Base-by-base conservation (phyloP, 2,329 filamentous ascomycete species). In the Pseudogymnoascus sp. region DNA sequence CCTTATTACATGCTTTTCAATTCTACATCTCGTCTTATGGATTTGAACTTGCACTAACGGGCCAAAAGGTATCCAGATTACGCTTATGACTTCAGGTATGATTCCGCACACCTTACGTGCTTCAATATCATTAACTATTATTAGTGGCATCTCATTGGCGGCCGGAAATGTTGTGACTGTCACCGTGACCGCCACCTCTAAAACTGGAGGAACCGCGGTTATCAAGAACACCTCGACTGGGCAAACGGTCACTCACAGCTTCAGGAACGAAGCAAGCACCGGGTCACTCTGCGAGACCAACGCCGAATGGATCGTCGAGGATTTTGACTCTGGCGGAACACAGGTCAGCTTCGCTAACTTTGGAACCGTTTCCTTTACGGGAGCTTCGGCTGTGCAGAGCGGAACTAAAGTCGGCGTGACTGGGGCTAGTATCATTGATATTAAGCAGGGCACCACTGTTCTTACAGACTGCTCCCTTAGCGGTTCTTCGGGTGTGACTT, bases 301-400 rank as follows among this genome's bases (percentile, higher is more conserved):
- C 62, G 80, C 78, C 1, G 79, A 82, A 62, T 82, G 80, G 79
- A 81, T 82, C 61, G 77, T 81, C 8, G 79, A 81, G 69, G 79
- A 82, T 63, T 82, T 80, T 66, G 72, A 77, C 64, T 66, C 70
- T 2, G 72, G 73, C 40, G 65, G 67, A 40, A 65, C 68, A 1
- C 74, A 79, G 61, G 78, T 83, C 3, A 68, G 75, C 0, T 74
- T 83, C 61, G 78, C 75, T 33, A 70, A 82, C 68, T 83, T 82
- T 64, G 77, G 76, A 12, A 75, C 71, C 4, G 75, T 82, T 8
- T 73, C 73, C 14, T 82, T 82, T 69, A 77, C 75, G 2, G 68
- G 69, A 59, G 73, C 75, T 50, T 69, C 69, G 47, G 78, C 76
- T n/a, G 73, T 69, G 4, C 68, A 67, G 33, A 67, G 62, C 18